Evolutionary conservation across 352 stramenopile genomes (phyloP), one percentile per base, ranked within the genome.

Genomic region (Blastocystis sp.): DNA sequence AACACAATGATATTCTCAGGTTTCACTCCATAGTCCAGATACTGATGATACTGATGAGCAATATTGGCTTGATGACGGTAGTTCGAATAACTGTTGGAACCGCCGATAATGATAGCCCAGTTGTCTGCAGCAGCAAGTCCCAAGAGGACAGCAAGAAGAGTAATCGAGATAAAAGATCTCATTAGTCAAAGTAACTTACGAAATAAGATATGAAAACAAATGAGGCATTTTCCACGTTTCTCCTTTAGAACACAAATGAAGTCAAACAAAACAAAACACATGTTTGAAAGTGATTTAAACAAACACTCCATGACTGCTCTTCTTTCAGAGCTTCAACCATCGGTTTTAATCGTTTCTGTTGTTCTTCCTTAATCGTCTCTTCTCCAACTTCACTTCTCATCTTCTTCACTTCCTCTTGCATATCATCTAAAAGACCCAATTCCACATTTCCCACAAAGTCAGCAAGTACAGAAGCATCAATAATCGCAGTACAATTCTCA

Each of bases 361-460:
- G 43, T 43, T 81, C 71, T 29, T 81, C 71, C 32, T 66, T 59
- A 42, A 81, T 63, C 9, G 16, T 16, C 24, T 66, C 51, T 42
- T 81, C 71, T 1, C 71, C 71, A 52, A 81, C 65, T n/a, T 81
- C 27, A 52, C 65, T 63, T 27, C 71, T 24, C 71, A 81, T 0
- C 71, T 81, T 61, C 71, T 42, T 63, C 71, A 81, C 71, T 27
- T 81, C 71, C 6, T 66, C 71, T 42, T 81, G 71, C 71, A 81
- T 81, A 27, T 81, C 71, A 52, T 81, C 71, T 56, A 81, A 42
- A 24, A 81, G 51, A 21, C 71, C 71, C 71, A 81, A 27, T 37
- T 81, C 71, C 49, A 81, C 71, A 27, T 81, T 42, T 52, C 27
- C 71, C n/a, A 81, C 46, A 42, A 81, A 81, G 27, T 81, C 71